Conservation (phyloP, 768 basidiomycete species). For the Clavulina sp. region DNA sequence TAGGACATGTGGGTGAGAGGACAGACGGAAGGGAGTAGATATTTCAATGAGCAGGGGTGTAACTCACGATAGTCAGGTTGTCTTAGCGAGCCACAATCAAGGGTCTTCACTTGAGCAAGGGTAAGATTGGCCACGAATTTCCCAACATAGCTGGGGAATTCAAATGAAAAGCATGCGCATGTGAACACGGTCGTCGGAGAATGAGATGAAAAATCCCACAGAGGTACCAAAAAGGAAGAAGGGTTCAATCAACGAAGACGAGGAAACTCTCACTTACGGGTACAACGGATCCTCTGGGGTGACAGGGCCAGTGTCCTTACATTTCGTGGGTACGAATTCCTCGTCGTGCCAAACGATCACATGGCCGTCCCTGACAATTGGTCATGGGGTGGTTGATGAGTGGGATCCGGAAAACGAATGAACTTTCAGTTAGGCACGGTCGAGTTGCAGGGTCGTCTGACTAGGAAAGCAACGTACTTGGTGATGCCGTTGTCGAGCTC, state of each 20-base stretch:
- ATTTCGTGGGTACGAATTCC: slow-evolving; percentile 42
- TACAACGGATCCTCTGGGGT: slow-evolving; percentile 13
- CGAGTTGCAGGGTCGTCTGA: not conserved
- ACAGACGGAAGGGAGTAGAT: slow-evolving; percentile 13
- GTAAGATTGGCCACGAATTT: slow-evolving; percentile 63
- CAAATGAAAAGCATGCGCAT: too few relatives aligned
- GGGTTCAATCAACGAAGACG: slow-evolving; percentile 9
- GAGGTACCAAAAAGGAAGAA: not conserved
- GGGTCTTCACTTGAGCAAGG: slow-evolving; percentile 55
- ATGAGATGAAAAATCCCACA: too few relatives aligned
- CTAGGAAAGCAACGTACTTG: slow-evolving; percentile 21
- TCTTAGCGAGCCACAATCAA: slow-evolving; percentile 63
- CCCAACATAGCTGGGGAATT: slow-evolving; percentile 35
- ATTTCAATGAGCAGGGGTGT: not conserved
- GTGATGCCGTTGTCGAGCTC: slow-evolving; percentile 70
- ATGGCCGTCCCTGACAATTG: slow-evolving; percentile 39
- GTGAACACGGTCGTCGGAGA: too few relatives aligned
- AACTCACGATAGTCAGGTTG: slow-evolving; percentile 38
- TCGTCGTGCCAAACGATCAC: slow-evolving; percentile 75
- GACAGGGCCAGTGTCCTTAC: slow-evolving; percentile 45
- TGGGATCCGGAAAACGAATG: too few relatives aligned
- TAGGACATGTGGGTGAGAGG: slow-evolving; percentile 8
- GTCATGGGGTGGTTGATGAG: not conserved
- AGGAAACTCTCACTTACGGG: slow-evolving; percentile 17
- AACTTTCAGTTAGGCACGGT: not conserved